Conservation (phyloP, 2,329 filamentous ascomycete genomes). For the Aspergillus cejpii region DNA sequence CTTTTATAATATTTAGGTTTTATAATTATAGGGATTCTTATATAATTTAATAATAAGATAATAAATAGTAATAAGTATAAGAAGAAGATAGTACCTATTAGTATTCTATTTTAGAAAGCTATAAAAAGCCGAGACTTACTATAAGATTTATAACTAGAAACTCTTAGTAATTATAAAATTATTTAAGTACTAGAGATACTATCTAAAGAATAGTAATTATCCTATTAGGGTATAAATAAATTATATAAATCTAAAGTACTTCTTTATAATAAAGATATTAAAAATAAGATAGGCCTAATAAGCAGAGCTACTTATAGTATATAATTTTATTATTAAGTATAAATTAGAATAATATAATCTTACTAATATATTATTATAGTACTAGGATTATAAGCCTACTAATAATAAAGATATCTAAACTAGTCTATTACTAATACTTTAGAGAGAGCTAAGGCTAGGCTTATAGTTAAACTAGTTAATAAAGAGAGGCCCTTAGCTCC, state of each 20-base stretch:
- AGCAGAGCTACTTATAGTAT: conserved; percentile 5
- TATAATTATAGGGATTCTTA: no score
- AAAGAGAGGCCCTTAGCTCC: no score
- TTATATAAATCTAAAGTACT: not conserved
- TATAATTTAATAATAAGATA: no score
- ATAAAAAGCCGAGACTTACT: not conserved
- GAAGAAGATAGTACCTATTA: not conserved
- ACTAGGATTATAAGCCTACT: no score
- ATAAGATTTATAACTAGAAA: not conserved
- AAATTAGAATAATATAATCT: conserved; percentile 5
- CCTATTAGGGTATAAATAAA: not conserved
- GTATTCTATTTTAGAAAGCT: not conserved
- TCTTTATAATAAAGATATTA: not conserved
- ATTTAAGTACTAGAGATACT: not conserved
- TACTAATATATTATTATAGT: no score
- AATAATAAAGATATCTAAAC: no score
- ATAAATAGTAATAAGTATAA: no score
- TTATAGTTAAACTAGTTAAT: no score
- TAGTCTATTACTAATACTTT: no score
- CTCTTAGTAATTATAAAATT: no score
- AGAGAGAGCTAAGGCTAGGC: no score
- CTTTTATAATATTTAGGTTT: no score
- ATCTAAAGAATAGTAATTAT: not conserved
- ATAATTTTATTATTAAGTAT: conserved; percentile 16
- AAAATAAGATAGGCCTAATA: conserved; percentile 2